Conservation (phyloP, 2,329 filamentous ascomycete species). For the Cercospora citrullina region DNA sequence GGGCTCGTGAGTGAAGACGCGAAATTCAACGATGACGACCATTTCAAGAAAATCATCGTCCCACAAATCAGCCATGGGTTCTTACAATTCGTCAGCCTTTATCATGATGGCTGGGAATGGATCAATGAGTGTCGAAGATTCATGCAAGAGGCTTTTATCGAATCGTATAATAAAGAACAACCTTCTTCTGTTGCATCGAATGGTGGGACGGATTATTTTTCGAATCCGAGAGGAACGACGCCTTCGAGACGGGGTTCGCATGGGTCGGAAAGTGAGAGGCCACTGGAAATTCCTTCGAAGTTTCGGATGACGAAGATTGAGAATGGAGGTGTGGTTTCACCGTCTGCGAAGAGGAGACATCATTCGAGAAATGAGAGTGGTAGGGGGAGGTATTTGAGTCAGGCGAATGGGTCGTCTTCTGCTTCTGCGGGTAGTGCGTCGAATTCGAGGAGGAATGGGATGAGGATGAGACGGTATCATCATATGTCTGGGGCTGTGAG, state of each 20-base stretch:
- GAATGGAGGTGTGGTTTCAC: conserved; percentile 1
- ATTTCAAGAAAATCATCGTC: conserved; percentile 77
- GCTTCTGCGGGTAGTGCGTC: conserved; percentile 11
- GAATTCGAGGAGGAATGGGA: conserved; percentile 32
- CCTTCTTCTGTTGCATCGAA: conserved; percentile 23
- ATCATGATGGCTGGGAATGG: conserved; percentile 86
- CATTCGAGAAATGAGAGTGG: conserved; percentile 15
- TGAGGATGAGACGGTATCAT: conserved; percentile 30
- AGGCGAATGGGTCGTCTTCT: background rate
- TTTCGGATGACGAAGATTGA: conserved; percentile 28
- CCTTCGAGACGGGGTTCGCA: conserved; percentile 19
- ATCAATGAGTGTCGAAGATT: conserved; percentile 76
- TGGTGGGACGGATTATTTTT: conserved; percentile 31
- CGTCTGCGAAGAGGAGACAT: conserved; percentile 11
- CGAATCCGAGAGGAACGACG: conserved; percentile 17
- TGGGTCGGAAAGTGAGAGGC: conserved; percentile 76
- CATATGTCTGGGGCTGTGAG: conserved; percentile 32
- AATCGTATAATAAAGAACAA: conserved; percentile 45
- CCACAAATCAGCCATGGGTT: conserved; percentile 93
- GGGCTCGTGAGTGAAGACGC: conserved; percentile 52
- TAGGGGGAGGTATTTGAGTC: conserved; percentile 21
- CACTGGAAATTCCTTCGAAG: conserved; percentile 70
- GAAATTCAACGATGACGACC: conserved; percentile 62
- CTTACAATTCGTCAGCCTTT: conserved; percentile 83
- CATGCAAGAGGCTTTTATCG: conserved; percentile 75